Conservation (phyloP, 78 protist species). For the Dictyostelium brefeldianum region DNA sequence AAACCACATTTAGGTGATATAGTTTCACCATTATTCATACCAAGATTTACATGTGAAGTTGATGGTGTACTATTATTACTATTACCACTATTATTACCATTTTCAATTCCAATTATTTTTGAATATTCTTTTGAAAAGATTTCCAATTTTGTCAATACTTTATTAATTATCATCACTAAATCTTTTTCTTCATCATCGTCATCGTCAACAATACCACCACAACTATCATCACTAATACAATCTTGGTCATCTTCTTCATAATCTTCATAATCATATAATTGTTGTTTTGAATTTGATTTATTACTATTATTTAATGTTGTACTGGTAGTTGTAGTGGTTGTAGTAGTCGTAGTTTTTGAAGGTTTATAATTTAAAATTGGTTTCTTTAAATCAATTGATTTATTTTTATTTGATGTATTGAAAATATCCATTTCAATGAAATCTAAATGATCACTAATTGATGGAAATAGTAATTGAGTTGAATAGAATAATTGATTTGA, state of each 20-base stretch:
- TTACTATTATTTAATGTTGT: no score
- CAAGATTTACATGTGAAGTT: background rate
- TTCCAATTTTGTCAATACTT: background rate
- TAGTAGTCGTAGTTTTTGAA: background rate
- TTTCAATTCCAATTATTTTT: background rate
- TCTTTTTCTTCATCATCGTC: background rate
- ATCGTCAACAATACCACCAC: no score
- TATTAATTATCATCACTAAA: background rate
- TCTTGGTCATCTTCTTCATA: no score
- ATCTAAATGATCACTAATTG: background rate
- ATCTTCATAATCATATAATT: no score
- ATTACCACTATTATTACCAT: no score
- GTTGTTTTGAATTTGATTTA: background rate
- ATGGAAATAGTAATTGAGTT: background rate
- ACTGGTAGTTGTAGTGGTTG: background rate
- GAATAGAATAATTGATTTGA: background rate
- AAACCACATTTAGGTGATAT: conserved; percentile 10
- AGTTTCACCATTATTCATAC: background rate
- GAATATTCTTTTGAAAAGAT: conserved; percentile 6
- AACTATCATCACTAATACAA: no score
- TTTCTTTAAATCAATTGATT: no score
- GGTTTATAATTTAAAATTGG: no score
- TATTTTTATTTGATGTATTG: background rate
- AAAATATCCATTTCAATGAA: conserved; percentile 7
- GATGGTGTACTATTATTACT: background rate